Conservation (phyloP, 257 asterid genomes). For the Ocimum tenuiflorum region DNA sequence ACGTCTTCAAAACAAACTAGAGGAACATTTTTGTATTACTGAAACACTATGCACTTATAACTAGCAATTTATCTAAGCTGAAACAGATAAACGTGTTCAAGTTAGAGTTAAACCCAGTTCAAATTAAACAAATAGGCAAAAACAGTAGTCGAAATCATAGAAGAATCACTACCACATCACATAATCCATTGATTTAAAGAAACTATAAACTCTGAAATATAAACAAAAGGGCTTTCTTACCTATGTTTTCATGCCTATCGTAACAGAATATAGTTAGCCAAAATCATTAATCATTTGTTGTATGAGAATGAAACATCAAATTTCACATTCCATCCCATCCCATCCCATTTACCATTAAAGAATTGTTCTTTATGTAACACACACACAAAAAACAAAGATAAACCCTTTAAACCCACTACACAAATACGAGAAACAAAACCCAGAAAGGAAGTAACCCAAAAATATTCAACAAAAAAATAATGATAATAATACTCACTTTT, state of each 20-base stretch:
- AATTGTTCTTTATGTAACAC: neutral
- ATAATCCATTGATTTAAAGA: neutral
- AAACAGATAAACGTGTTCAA: neutral
- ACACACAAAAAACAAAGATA: too few relatives aligned
- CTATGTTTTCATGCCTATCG: neutral
- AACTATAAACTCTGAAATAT: too few relatives aligned
- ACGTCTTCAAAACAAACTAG: neutral
- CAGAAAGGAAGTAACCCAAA: neutral
- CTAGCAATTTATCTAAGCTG: neutral
- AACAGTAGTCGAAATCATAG: too few relatives aligned
- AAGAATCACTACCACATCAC: neutral
- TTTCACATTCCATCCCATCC: too few relatives aligned
- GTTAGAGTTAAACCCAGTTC: neutral
- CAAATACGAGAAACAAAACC: neutral
- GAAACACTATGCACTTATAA: neutral
- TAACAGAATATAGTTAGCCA: neutral
- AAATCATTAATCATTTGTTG: too few relatives aligned
- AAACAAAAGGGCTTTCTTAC: neutral
- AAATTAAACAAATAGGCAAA: neutral
- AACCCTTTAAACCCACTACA: too few relatives aligned
- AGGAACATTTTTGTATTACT: neutral
- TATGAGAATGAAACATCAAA: too few relatives aligned
- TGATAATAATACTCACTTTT: conserved; percentile 60
- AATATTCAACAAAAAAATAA: neutral
- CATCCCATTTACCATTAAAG: neutral